Conservation (phyloP, 805 yeast species). For the Kodamaea hsintzibuensis region DNA sequence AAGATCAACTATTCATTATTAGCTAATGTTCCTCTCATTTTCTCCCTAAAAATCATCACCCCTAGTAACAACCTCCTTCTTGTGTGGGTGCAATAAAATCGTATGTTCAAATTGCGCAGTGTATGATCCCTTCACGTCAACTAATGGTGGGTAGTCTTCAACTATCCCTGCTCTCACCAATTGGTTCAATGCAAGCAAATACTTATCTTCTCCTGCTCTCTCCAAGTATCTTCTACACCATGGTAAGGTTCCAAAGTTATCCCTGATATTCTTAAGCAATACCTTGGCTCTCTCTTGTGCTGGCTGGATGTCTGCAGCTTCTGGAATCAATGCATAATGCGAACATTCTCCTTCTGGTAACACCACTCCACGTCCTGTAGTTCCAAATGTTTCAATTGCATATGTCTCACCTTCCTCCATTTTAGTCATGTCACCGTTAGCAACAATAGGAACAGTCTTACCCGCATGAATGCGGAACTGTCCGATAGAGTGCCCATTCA, state of each 20-base stretch:
- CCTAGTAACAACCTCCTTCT: conserved; percentile 90
- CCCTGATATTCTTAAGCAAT: conserved; percentile 68
- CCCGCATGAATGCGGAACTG: conserved; percentile 90
- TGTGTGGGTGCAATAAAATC: conserved; percentile 81
- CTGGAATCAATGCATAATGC: conserved; percentile 75
- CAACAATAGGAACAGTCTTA: conserved; percentile 94
- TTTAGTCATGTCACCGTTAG: conserved; percentile 89
- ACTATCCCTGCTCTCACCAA: conserved; percentile 86
- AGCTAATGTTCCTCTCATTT: too few species aligned
- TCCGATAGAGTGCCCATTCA: conserved; percentile 91
- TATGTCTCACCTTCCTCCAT: conserved; percentile 99
- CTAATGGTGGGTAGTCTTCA: conserved; percentile 91
- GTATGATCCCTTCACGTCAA: conserved; percentile 78
- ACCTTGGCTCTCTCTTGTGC: conserved; percentile 69
- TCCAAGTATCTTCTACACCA: conserved; percentile 96
- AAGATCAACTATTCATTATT: background rate
- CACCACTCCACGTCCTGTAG: conserved; percentile 94
- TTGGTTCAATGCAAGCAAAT: conserved; percentile 80
- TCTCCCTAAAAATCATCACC: conserved; percentile 79
- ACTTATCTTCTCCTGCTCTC: conserved; percentile 87
- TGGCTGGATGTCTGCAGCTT: conserved; percentile 38
- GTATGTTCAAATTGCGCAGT: conserved; percentile 99
- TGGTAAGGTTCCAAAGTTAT: conserved; percentile 90
- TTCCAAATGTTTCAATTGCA: conserved; percentile 98
- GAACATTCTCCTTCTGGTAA: conserved; percentile 87